These are phyloP conservation scores for Boletus rubroflammeus DNA, from an alignment of 768 basidiomycete species.

Conservation along the genomic window DNA sequence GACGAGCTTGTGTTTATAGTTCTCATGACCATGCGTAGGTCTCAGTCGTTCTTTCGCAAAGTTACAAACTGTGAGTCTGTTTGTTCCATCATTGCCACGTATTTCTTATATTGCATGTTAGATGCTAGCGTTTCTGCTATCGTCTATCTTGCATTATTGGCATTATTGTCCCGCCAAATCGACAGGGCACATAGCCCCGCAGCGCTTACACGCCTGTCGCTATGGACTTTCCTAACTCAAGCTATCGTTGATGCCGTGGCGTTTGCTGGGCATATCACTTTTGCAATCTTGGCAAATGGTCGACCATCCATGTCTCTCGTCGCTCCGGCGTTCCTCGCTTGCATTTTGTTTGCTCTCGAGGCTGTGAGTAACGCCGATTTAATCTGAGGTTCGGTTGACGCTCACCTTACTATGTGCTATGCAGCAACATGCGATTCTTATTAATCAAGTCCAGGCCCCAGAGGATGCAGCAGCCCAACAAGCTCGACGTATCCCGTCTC, in stretches of 20 bases:
- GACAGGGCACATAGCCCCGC: conserved; percentile 74
- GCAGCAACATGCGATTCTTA: conserved; percentile 80
- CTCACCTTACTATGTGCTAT: neutral
- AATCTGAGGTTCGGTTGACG: neutral
- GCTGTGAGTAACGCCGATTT: conserved; percentile 50
- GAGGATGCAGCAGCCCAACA: conserved; percentile 49
- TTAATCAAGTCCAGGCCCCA: conserved; percentile 80
- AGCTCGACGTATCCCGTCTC: conserved; percentile 14
- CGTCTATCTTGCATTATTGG: conserved; percentile 63
- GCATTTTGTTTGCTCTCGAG: conserved; percentile 76
- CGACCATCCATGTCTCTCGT: conserved; percentile 76
- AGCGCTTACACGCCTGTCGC: conserved; percentile 71
- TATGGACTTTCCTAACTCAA: conserved; percentile 81
- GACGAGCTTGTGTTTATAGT: neutral
- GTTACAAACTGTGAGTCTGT: conserved; percentile 55
- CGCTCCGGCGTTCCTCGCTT: conserved; percentile 81
- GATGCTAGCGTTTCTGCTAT: conserved; percentile 71
- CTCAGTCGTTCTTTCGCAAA: conserved; percentile 68
- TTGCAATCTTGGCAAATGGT: conserved; percentile 83
- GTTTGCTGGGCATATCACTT: conserved; percentile 85
- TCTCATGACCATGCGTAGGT: conserved; percentile 32
- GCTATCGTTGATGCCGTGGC: conserved; percentile 77
- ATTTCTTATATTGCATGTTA: conserved; percentile 27
- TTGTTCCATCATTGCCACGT: neutral
- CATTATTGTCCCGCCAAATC: conserved; percentile 71